Base-by-base conservation (phyloP, 169 alveolate species). In the Plasmodium billcollinsi region DNA sequence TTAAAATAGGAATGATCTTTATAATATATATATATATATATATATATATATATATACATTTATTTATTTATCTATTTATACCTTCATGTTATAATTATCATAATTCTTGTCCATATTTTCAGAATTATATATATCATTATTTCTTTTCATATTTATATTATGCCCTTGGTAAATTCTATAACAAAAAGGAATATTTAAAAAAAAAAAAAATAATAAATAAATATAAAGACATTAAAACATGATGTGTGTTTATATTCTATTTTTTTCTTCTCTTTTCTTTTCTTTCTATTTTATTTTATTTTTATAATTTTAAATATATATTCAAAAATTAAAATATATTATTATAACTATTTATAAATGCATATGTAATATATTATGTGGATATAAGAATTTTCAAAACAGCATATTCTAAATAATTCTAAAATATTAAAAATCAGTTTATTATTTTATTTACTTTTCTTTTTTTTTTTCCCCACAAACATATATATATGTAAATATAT, bases 51-150 rank as follows among this genome's bases (percentile, higher is more conserved):
- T 59, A 5, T 52, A 52, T 52, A 2, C 8, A 61, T 20, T 15
- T 26, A 61, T 20, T 18, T 61, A 5, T 61, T 0, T 61, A 61
- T 61, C 21, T 61, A 15, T 62, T 26, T 24, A 15, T 73, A 78
- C 89, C 89, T 71, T 83, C 91, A 71, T 54, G 50, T 58, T 83
- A 62, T 69, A 83, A 73, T 83, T 83, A 52, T 83, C 86, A 67
- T 83, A 83, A 52, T 49, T 83, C 66, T 59, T 83, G 26, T 83
- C 91, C 85, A 83, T 71, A 43, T 47, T 70, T 20, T 83, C 91
- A 65, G 75, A 54, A 63, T 58, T 71, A 63, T 58, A 67, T 18
- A 71, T 14, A 39, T 83, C 91, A 52, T 83, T 83, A 58, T 83
- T 83, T 69, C 86, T 83, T 65, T 83, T 83, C 26, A 83, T 69